A percentile compares a stretch with the other conserved stretches of the same genome.
Conservation (phyloP, 768 basidiomycete genomes). For the Kwoniella dejecticola region DNA sequence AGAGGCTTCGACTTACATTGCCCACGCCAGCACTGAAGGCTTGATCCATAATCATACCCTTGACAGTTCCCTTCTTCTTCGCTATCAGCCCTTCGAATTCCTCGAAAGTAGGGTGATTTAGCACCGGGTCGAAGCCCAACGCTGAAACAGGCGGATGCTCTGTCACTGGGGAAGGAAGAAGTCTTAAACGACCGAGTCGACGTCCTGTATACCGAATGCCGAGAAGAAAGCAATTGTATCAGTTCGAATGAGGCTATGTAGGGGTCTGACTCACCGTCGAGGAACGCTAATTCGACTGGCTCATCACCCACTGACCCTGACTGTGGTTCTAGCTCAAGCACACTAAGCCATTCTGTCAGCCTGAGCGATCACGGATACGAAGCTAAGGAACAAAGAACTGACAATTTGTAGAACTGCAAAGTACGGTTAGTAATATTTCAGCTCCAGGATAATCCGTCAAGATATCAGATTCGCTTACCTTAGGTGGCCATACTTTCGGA, state of each 20-base stretch:
- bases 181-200: slow-evolving; percentile 69
- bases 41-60: slow-evolving; percentile 75
- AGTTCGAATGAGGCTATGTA: background rate
- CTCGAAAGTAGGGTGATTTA: slow-evolving; percentile 65
- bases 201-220: slow-evolving; percentile 57
- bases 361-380: background rate
- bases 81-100: slow-evolving; percentile 61
- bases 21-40: slow-evolving; percentile 78
- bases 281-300: slow-evolving; percentile 65
- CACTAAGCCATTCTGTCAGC: slow-evolving; percentile 38
- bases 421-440: background rate
- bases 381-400: background rate
- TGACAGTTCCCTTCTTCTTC: slow-evolving; percentile 68
- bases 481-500: slow-evolving; percentile 48
- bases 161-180: slow-evolving; percentile 62
- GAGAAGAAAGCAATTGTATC: background rate
- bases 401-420: slow-evolving; percentile 48
- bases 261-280: slow-evolving; percentile 59
- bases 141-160: slow-evolving; percentile 70
- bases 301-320: slow-evolving; percentile 52
- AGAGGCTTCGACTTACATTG: slow-evolving; percentile 57
- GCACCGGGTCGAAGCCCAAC: slow-evolving; percentile 75
- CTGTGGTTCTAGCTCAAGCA: slow-evolving; percentile 63
- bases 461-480: slow-evolving; percentile 39
- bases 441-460: background rate